Base-by-base conservation (phyloP, 768 basidiomycete species). In the Trametes meyenii region DNA sequence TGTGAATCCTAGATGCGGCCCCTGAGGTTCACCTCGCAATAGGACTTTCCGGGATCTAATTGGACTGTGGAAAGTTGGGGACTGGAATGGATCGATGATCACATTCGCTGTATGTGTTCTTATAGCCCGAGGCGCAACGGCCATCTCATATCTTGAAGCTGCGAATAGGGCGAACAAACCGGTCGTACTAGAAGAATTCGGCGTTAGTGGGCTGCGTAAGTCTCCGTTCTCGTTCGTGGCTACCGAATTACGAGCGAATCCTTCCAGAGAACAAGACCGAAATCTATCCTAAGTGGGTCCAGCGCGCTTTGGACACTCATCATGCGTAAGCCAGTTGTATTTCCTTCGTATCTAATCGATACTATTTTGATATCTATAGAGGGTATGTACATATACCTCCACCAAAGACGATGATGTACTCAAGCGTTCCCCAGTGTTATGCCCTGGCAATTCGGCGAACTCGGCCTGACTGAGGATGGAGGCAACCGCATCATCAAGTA, bases 361-460 rank as follows among this genome's bases (percentile, higher is more conserved):
- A 38, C 26, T n/a, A 40, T 23, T 11, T 51, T 40, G 1, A 58
- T 26, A 24, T 4, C 23, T 24, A 23, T 23, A 70, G 69, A 12
- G 69, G 69, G 69, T 70, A 59, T 55, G 54, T 23, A 8, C 33
- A 24, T 45, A n/a, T 39, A 24, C 5, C 2, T 43, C 16, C 24
- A 24, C 13, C 40, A 19, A 7, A 50, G 6, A 7, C 35, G 36
- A 17, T 19, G 17, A 3, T 16, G 2, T n/a, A 40, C 50, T 16
- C 1, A 52, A 50, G 7, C 33, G 11, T 24, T 16, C 12, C 36
- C n/a, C 50, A 81, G 84, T 1, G 83, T 86, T 43, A 78, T 85
- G 75, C 83, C 83, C 0, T 86, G 84, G 83, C 83, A 86, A 70
- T 84, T 82, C 56, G 83, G 84, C 6, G 71, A 74, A 50, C 68